Base-by-base conservation (phyloP, 2,329 filamentous ascomycete genomes). In the Pseudohalonectria lignicola region DNA sequence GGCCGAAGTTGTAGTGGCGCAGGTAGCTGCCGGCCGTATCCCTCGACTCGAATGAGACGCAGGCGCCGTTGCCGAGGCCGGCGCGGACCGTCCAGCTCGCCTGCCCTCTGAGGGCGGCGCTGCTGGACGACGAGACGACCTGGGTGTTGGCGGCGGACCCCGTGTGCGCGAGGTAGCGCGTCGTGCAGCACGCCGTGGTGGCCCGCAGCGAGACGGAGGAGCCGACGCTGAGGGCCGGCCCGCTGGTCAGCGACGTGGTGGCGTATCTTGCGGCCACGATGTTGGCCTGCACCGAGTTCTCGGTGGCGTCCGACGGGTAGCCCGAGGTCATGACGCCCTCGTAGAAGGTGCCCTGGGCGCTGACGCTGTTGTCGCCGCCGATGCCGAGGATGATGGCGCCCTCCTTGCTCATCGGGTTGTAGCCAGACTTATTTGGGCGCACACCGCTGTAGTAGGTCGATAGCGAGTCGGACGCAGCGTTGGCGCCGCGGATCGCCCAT, bases 361-460 rank as follows among this genome's bases (percentile, higher is more conserved):
- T 48, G 46, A 61, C 58, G 49, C 71, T 76, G 57, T 77, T 82
- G 47, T 81, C 77, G 7, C 77, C 77, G n/a, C 77, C 77, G 39
- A 80, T 79, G n/a, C 77, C 76, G n/a, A 81, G 71, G 41, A 81
- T 66, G 32, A 82, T 76, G 40, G 76, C 69, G 11, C 76, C 76
- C 49, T 82, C 76, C 45, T 80, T 79, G 45, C 48, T 61, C 77
- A 81, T 82, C 0, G 69, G 65, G 50, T 76, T 70, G 55, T 80
- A 80, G 9, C 73, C 74, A 12, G 50, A 44, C 2, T 41, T 57
- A 6, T 40, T 61, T 4, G 76, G 76, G 4, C 76, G 70, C 2
- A 47, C 57, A 5, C 77, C 76, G 42, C 55, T 69, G 49, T 74
- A 82, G 55, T 66, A 79, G 0, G 76, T 80, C 3, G 69, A 67